Evolutionary conservation across 441 rosid species (phyloP).

Genomic region (Arabidopsis lyrata): DNA sequence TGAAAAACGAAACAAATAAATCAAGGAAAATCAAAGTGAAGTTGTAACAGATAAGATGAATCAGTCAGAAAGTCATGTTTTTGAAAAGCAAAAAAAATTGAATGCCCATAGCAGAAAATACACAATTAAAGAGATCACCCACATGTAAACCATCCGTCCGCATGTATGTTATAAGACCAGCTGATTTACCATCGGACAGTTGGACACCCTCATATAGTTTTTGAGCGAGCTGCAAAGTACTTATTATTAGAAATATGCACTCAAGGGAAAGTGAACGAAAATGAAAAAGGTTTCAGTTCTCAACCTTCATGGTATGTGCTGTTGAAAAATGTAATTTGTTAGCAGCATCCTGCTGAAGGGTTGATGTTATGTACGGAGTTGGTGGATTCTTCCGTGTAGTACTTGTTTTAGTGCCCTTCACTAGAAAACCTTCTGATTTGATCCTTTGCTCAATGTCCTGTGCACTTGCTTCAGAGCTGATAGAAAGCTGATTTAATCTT

Average conservation of each 20-base stretch:
- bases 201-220: slow-evolving; percentile 95
- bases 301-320: slow-evolving; percentile 88
- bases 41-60: slow-evolving; percentile 20
- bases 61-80: slow-evolving; percentile 6
- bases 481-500: slow-evolving; percentile 81
- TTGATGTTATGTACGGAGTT: slow-evolving; percentile 95
- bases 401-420: slow-evolving; percentile 64
- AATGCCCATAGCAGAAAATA: slow-evolving; percentile 25
- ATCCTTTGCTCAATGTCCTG: slow-evolving; percentile 65
- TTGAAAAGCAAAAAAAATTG: slow-evolving; percentile 5
- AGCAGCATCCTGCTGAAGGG: slow-evolving; percentile 99
- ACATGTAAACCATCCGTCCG: slow-evolving; percentile 99
- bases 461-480: slow-evolving; percentile 66
- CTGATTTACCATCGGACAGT: slow-evolving; percentile 71
- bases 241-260: slow-evolving; percentile 31
- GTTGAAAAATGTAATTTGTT: slow-evolving; percentile 84
- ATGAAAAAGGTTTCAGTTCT: slow-evolving; percentile 32
- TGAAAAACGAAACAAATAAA: slow-evolving; percentile 25
- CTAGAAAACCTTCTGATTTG: slow-evolving; percentile 57
- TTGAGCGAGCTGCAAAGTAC: slow-evolving; percentile 85
- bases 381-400: slow-evolving; percentile 78
- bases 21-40: slow-evolving; percentile 21
- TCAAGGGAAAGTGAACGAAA: neutral
- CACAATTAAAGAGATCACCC: slow-evolving; percentile 48
- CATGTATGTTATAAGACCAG: slow-evolving; percentile 92